phyloP scores from a whole-genome alignment of 768 basidiomycete species.

The Clitopilus hobsonii region DNA sequence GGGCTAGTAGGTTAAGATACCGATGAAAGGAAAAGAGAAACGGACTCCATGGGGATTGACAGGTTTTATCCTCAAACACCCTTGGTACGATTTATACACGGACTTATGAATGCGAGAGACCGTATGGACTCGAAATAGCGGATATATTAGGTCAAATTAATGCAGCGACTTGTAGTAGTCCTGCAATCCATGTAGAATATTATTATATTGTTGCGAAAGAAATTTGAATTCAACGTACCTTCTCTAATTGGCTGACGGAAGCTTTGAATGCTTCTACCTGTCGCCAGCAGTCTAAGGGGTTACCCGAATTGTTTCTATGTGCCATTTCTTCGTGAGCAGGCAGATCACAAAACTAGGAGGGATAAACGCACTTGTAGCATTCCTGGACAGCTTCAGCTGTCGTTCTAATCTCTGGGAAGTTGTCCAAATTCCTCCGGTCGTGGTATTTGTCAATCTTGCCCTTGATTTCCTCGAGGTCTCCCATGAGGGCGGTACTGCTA shows the following conservation, averaged over 20 bases:
- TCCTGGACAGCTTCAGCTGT: slow-evolving; percentile 54
- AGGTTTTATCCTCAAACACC: slow-evolving; percentile 5
- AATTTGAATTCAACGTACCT: slow-evolving; percentile 39
- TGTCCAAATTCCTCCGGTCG: slow-evolving; percentile 44
- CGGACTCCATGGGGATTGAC: not conserved
- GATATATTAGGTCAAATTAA: slow-evolving; percentile 19
- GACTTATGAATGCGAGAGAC: slow-evolving; percentile 5
- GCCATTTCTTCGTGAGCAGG: not conserved
- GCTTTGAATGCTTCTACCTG: slow-evolving; percentile 68
- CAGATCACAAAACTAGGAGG: not conserved
- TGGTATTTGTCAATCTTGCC: slow-evolving; percentile 71
- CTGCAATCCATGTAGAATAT: slow-evolving; percentile 27
- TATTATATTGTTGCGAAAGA: slow-evolving; percentile 2
- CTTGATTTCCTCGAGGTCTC: slow-evolving; percentile 73
- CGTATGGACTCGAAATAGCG: slow-evolving; percentile 5
- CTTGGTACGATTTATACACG: slow-evolving; percentile 7
- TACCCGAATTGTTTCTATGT: slow-evolving; percentile 41
- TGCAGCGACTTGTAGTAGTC: slow-evolving; percentile 59
- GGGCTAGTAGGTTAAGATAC: not conserved
- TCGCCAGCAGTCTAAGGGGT: slow-evolving; percentile 69
- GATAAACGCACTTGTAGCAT: slow-evolving; percentile 65
- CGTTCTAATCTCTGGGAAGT: slow-evolving; percentile 53
- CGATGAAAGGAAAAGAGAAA: not conserved
- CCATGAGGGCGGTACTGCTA: slow-evolving; percentile 59
- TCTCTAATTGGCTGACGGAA: slow-evolving; percentile 63